phyloP scores from a whole-genome alignment of 129 eudicot genomes.

The Gnaphalium uliginosum region DNA sequence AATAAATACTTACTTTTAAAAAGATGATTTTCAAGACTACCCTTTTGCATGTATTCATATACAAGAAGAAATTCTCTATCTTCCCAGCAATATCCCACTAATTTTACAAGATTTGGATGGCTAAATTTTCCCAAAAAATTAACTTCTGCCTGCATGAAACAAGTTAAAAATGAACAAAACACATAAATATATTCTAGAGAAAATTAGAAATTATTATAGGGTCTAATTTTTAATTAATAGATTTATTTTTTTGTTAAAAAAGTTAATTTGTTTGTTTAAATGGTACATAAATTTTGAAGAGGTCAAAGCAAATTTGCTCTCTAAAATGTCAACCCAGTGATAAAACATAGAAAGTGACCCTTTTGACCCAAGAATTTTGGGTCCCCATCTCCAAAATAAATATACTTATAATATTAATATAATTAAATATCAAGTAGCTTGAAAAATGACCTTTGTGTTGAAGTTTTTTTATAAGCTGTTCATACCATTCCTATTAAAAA shows the following conservation, averaged over 20 bases:
- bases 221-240: no score
- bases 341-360: neutral
- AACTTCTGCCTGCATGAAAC: conserved; percentile 63
- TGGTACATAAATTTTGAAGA: conserved; percentile 10
- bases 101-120: conserved; percentile 70
- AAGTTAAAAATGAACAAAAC: neutral
- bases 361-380: conserved; percentile 25
- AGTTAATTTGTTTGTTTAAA: neutral
- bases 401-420: conserved; percentile 3
- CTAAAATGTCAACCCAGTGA: conserved; percentile 28
- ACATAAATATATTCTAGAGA: neutral
- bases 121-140: conserved; percentile 70
- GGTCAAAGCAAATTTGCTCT: conserved; percentile 32
- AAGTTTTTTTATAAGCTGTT: conserved; percentile 25
- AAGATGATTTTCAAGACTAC: conserved; percentile 73
- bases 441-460: conserved; percentile 18
- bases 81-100: conserved; percentile 77
- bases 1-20: conserved; percentile 58
- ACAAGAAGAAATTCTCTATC: conserved; percentile 66
- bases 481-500: conserved; percentile 26
- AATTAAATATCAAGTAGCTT: conserved; percentile 6
- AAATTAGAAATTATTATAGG: no score
- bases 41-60: conserved; percentile 72
- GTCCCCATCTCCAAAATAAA: conserved; percentile 9
- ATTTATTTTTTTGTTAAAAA: no score